Conservation (phyloP, 2,329 filamentous ascomycete genomes). For the Aureobasidium zeae region DNA sequence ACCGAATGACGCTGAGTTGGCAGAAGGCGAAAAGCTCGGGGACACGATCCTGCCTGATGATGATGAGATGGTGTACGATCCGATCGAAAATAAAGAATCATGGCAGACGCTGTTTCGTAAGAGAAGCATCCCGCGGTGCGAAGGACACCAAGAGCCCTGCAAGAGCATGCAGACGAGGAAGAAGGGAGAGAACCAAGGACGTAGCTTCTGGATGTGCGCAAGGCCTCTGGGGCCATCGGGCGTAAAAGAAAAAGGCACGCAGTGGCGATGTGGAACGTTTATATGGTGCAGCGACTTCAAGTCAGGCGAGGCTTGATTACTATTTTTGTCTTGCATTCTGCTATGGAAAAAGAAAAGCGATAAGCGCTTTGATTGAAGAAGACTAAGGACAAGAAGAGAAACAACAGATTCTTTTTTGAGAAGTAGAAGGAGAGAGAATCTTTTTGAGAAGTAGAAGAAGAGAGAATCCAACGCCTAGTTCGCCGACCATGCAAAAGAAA, state of each 20-base stretch:
- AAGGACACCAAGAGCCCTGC: slow-evolving; percentile 76
- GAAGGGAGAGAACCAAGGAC: slow-evolving; percentile 66
- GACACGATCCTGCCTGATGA: no score
- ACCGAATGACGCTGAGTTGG: no score
- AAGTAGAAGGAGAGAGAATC: not conserved
- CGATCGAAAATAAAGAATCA: slow-evolving; percentile 64
- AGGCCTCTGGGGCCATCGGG: slow-evolving; percentile 78
- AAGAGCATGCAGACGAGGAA: slow-evolving; percentile 80
- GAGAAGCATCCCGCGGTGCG: slow-evolving; percentile 66
- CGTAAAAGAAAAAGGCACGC: slow-evolving; percentile 69
- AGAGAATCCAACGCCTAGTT: slow-evolving; percentile 7
- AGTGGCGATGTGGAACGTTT: slow-evolving; percentile 85
- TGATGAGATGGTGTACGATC: slow-evolving; percentile 50
- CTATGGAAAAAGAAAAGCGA: slow-evolving; percentile 1
- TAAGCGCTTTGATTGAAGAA: not conserved
- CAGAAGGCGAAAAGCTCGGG: no score
- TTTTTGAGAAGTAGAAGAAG: no score
- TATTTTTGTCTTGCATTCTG: slow-evolving; percentile 4
- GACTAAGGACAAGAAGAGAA: not conserved
- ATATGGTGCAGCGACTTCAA: slow-evolving; percentile 60
- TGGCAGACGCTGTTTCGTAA: slow-evolving; percentile 80
- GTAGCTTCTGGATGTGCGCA: slow-evolving; percentile 59
- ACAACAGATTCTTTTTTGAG: no score
- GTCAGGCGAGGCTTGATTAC: slow-evolving; percentile 18
- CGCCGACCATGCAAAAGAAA: slow-evolving; percentile 5